Base-by-base conservation (phyloP, 345 rosid genomes). In the Acer yangbiense region DNA sequence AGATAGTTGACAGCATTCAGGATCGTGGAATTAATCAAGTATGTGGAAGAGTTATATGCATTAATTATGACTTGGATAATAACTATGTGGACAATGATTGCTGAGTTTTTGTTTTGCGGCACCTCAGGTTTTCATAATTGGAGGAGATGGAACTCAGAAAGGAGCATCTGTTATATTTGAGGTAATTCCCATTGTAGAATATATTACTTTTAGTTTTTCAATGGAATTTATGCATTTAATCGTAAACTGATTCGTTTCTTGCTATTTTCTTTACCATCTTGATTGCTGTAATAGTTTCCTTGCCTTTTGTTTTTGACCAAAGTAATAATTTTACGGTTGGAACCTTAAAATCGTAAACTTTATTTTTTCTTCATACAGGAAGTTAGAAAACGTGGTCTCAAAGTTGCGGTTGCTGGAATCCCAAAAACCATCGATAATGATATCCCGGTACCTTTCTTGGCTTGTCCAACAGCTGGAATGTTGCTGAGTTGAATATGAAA, bases 11-110 rank as follows among this genome's bases (percentile, higher is more conserved):
- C 82, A 95, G 97, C 89, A 93, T 95, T 81, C 97, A 93, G 78
- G 99, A 93, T 71, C 88, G 98, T 5, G 99, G 99, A 79, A 95
- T 95, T 63, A 95, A 93, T 82, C 97, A 92, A 91, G 98, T 90
- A 17, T 78, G 73, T 81, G 68, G 65, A 52, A 20, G 21, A 35
- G 2, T 21, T 12, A 18, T 23, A 41, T 39, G 71, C 58, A 75
- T 67, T 55, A 23, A 60, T 55, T 65, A 18, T 10, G 64, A 25
- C 32, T 23, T 79, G 50, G 67, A 80, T 60, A 13, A 60, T 29
- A 39, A 46, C 65, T 25, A 32, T 61, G 60, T 32, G 69, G 25
- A 23, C 68, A 55, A 16, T 69, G 52, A 7, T 6, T 43, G 46
- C 11, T 66, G 64, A 61, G 12, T 16, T 41, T 72, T 62, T 63